These are phyloP conservation scores for Puccinia polysora DNA, from an alignment of 1,284 basidiomycete genomes.

Conservation along the genomic window DNA sequence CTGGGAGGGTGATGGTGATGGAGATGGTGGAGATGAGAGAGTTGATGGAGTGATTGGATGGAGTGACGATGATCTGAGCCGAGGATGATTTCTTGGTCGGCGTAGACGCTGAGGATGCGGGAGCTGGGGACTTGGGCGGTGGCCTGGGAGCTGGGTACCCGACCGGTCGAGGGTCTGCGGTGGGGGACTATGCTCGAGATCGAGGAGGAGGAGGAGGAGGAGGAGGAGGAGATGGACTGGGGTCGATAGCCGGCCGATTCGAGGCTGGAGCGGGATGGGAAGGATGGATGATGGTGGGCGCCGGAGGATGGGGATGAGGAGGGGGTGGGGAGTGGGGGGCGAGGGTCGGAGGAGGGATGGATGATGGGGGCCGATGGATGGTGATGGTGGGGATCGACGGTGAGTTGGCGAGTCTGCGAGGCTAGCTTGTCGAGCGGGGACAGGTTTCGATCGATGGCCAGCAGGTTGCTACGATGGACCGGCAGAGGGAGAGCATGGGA, in stretches of 20 bases:
- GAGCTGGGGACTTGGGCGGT: slow-evolving; percentile 6
- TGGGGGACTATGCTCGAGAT: not conserved
- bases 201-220: not conserved
- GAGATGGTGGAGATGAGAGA: not conserved
- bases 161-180: slow-evolving; percentile 1
- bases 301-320: not conserved
- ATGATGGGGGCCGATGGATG: not conserved
- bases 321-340: not conserved
- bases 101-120: not conserved
- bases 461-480: no score
- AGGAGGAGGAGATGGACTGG: not conserved
- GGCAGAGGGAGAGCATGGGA: no score
- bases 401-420: slow-evolving; percentile 12
- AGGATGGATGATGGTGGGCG: not conserved
- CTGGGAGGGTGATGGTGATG: not conserved
- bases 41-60: no score
- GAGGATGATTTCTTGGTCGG: not conserved
- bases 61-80: not conserved
- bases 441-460: slow-evolving; percentile 16
- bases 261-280: not conserved
- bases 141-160: not conserved
- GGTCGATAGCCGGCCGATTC: not conserved
- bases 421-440: slow-evolving; percentile 24
- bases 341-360: not conserved
- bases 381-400: not conserved